A percentile compares a stretch with the other conserved stretches of the same genome.
Conservation (phyloP, 2,329 filamentous ascomycete species). For the Cyclaneusma minus region DNA sequence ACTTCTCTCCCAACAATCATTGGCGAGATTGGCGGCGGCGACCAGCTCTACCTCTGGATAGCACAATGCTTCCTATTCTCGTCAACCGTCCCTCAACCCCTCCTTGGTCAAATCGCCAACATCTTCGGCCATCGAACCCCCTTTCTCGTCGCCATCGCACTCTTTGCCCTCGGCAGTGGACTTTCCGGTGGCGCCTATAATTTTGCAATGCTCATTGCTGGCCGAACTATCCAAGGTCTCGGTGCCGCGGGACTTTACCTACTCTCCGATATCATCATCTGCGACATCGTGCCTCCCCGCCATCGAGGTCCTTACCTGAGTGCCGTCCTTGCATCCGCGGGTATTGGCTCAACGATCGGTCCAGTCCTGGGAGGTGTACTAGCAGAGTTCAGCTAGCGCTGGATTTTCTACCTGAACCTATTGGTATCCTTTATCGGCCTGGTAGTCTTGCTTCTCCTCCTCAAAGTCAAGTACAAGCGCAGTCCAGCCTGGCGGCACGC, state of each 20-base stretch:
- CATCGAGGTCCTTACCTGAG: constrained; percentile 27
- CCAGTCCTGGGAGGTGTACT: constrained; percentile 25
- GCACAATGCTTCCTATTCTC: no score
- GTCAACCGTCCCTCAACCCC: no score
- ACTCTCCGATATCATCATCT: constrained; percentile 30
- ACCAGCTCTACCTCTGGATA: no score
- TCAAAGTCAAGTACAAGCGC: constrained; percentile 22
- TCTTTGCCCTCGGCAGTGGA: constrained; percentile 36
- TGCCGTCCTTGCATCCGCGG: constrained; percentile 22
- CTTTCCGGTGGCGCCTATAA: constrained; percentile 31
- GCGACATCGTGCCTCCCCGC: constrained; percentile 31
- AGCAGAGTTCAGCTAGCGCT: constrained; percentile 27
- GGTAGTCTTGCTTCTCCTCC: constrained; percentile 20
- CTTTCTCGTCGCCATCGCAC: constrained; percentile 23
- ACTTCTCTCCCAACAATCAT: no score
- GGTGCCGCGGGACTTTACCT: constrained; percentile 29
- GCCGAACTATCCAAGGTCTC: constrained; percentile 35
- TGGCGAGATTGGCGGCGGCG: no score
- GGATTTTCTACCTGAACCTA: constrained; percentile 31
- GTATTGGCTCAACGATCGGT: constrained; percentile 24
- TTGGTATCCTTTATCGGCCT: constrained; percentile 17
- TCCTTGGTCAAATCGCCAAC: constrained; percentile 33
- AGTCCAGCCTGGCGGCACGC: constrained; percentile 20
- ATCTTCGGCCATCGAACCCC: constrained; percentile 34
- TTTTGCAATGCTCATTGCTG: constrained; percentile 31